Percentiles rank a stretch among this genome's conserved stretches.
Evolutionary conservation across 73 alveolate species (phyloP).

Genomic region (Breviolum minutum): DNA sequence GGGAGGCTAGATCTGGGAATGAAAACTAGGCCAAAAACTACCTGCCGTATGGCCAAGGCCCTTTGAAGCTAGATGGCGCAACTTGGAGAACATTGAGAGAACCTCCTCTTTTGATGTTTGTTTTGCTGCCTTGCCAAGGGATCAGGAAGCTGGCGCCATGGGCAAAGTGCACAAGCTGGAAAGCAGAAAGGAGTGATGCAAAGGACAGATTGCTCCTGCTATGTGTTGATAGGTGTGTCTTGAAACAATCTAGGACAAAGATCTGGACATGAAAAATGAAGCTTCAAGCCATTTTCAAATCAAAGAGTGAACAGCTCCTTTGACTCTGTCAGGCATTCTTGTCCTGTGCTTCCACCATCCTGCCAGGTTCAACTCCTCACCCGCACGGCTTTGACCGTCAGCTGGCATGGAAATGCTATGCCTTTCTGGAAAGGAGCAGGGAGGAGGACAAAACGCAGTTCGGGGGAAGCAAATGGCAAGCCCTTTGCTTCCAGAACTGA

Average conservation of each 20-base stretch:
- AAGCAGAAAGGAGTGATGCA: neutral
- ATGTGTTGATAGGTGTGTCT: neutral
- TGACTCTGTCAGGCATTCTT: too few species aligned
- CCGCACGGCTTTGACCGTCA: slow-evolving; percentile 17
- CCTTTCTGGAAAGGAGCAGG: neutral
- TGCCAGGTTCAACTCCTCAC: slow-evolving; percentile 33
- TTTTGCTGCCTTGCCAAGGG: neutral
- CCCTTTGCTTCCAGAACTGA: slow-evolving; percentile 2
- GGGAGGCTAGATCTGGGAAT: too few species aligned
- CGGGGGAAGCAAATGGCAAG: neutral
- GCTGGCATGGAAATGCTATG: neutral
- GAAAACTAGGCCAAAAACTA: too few species aligned
- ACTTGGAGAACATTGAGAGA: too few species aligned
- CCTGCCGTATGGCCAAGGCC: too few species aligned
- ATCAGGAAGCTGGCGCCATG: neutral
- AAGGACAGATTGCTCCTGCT: neutral
- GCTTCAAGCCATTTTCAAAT: too few species aligned
- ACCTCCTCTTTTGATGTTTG: too few species aligned
- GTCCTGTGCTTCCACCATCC: neutral
- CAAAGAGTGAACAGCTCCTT: too few species aligned
- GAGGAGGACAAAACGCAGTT: slow-evolving; percentile 8
- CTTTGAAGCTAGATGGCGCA: too few species aligned
- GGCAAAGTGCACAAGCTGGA: slow-evolving; percentile 4
- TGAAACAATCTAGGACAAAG: too few species aligned
- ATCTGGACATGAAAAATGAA: too few species aligned